Base-by-base conservation (phyloP, 345 rosid genomes). In the Lepidium aucheri region DNA sequence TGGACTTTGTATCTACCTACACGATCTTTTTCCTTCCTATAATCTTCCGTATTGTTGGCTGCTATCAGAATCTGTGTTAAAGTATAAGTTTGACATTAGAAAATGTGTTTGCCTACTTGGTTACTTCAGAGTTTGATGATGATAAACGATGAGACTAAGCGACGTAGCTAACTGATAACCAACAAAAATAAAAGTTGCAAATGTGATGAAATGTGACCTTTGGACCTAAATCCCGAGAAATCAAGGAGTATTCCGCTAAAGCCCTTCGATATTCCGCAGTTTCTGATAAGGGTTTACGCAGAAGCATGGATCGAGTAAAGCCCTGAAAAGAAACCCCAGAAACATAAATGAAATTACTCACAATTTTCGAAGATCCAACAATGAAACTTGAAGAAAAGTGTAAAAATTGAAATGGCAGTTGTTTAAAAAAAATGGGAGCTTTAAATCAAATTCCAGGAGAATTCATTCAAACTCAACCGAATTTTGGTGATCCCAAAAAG, bases 1-100 rank as follows among this genome's bases (percentile, higher is more conserved):
- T 84, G 84, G 63, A 79, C 76, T 70, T 93, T 81, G 79, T 86
- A 87, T 66, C 87, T 87, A 9, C 75, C 46, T 1, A 83, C 86
- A 53, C 80, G 80, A 68, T 82, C 85, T 65, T 82, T 86, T 26
- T 84, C 87, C n/a, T 14, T 5, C 2, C 79, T 79, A 64, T 78
- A 56, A 44, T 84, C 84, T 70, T 76, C 83, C 91, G 84, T 86
- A 51, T 78, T 84, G 24, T 77, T 67, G 13, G 86, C 80, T 40
- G 94, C 91, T 6, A 80, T 62, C 1, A 81, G 81, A 71, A 85
- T 70, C 98, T 91, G 72, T 22, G 30, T 38, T 20, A 1, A 11
- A n/a, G 40, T 6, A 52, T n/a, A 65, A 52, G 32, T 12, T 47
- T 26, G 50, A 67, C 38, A 44, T 9, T 7, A 14, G 35, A 24